Evolutionary conservation across 2,329 filamentous ascomycete species (phyloP), one percentile per base, ranked within the genome.

Genomic region (Geosmithia putterillii): DNA sequence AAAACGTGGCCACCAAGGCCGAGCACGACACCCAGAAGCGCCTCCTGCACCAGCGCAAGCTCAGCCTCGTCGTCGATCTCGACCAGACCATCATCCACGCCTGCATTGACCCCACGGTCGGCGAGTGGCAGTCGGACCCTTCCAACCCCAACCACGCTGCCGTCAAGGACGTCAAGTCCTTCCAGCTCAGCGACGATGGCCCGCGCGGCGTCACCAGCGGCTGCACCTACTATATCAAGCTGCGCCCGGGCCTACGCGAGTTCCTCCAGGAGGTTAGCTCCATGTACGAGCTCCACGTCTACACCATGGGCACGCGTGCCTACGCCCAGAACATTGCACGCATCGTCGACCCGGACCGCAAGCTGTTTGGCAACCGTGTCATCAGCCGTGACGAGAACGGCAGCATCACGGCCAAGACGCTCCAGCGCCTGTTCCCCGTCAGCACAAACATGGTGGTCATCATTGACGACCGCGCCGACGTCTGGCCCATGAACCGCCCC

Each of bases 401-500:
- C 44, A 95, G 84, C 59, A 81, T 96, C 60, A 86, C 83, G 3
- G 81, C 84, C 46, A 98, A 98, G 71, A 92, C 81, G 51, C 68
- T 98, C 23, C 85, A 92, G 57, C 79, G 92, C 7, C 65, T 98
- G 14, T 98, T 98, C 60, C 92, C 94, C 5, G 86, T 95, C 46
- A 94, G 94, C 62, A 96, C 90, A 6, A 90, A 94, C 62, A 98
- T 98, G 92, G 94, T 95, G 1, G 89, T 95, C 46, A 95, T 98
- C 54, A 98, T 98, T 50, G 92, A 98, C 58, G 92, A 98, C 62
- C 79, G 92, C 51, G 87, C 87, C 43, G 92, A 98, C 59, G 90
- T 98, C 7, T 98, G 92, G 92, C 79, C 79, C 2, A 79, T 82
- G 51, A 96, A 95, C 72, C 83, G 84, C 52, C 77, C 84, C 5